phyloP scores from a whole-genome alignment of 768 basidiomycete species.

The Agaricus blazei region DNA sequence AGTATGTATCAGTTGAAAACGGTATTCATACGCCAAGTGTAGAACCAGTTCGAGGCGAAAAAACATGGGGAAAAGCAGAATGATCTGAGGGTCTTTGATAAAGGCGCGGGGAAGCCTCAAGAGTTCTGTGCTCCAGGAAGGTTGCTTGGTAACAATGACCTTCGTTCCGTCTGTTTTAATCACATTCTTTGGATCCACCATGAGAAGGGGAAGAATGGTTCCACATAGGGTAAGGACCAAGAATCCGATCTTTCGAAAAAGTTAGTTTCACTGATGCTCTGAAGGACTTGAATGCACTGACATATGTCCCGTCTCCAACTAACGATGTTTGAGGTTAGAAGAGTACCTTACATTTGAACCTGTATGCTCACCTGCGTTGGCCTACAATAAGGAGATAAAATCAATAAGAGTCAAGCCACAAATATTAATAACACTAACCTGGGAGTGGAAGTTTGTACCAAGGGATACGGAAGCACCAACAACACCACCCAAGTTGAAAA shows the following conservation, averaged over 20 bases:
- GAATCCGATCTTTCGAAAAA: conserved; percentile 56
- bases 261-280: neutral
- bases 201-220: conserved; percentile 56
- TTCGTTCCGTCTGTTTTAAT: conserved; percentile 72
- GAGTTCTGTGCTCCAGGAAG: conserved; percentile 65
- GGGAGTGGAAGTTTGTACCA: conserved; percentile 62
- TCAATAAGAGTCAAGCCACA: conserved; percentile 9
- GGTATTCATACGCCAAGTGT: conserved; percentile 71
- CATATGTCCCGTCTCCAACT: conserved; percentile 76
- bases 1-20: neutral
- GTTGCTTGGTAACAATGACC: conserved; percentile 63
- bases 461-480: conserved; percentile 74
- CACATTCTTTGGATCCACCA: conserved; percentile 71
- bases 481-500: conserved; percentile 80
- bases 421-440: conserved; percentile 31
- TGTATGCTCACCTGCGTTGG: conserved; percentile 32
- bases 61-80: conserved; percentile 83
- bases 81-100: conserved; percentile 63
- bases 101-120: conserved; percentile 64
- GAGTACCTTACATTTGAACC: neutral
- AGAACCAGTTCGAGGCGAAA: conserved; percentile 82
- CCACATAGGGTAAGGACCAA: conserved; percentile 69
- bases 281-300: conserved; percentile 27
- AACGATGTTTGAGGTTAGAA: conserved; percentile 2
- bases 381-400: conserved; percentile 19